Evolutionary conservation across 345 rosid genomes (phyloP).

Genomic region (Garcia nutans): DNA sequence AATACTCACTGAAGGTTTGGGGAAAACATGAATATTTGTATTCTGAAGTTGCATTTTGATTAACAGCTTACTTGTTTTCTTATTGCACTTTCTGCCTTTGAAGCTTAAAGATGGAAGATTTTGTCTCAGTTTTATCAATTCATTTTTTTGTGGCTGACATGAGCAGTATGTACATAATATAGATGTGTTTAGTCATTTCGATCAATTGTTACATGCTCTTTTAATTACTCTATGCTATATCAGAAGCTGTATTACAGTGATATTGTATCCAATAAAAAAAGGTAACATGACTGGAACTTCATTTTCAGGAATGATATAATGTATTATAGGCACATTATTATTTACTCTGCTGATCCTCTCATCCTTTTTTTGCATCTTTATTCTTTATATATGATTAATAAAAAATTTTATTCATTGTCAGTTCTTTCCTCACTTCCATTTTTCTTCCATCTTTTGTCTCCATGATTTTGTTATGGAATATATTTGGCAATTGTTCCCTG

Average conservation of each 20-base stretch:
- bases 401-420: no score
- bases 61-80: neutral
- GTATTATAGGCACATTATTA: neutral
- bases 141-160: neutral
- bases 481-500: no score
- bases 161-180: neutral
- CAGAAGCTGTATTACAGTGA: neutral
- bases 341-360: no score
- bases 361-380: no score
- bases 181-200: neutral
- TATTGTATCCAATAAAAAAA: neutral
- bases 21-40: constrained; percentile 2
- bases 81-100: neutral
- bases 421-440: no score
- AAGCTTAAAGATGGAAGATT: neutral
- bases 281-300: neutral
- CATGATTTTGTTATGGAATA: no score
- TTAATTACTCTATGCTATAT: neutral
- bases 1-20: constrained; percentile 46
- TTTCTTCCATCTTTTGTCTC: no score
- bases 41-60: neutral
- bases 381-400: no score
- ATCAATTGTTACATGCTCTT: neutral
- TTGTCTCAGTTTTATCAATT: neutral
- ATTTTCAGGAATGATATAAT: neutral